These are phyloP conservation scores for Thielaviopsis populi DNA, from an alignment of 2,329 filamentous ascomycete species.

Conservation along the genomic window DNA sequence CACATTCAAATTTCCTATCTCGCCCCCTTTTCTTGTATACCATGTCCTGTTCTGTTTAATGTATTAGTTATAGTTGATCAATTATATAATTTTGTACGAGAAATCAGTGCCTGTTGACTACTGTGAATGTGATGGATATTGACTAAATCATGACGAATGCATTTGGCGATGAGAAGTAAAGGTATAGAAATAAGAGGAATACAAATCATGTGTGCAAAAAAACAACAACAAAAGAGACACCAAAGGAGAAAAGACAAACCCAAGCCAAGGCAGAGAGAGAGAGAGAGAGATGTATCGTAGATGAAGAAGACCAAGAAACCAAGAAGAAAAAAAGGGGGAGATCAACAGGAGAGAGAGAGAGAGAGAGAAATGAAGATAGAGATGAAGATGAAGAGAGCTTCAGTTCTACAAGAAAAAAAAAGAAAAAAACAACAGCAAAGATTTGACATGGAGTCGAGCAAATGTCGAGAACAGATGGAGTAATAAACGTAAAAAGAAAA, in stretches of 20 bases:
- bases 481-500: neutral
- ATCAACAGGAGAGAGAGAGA: neutral
- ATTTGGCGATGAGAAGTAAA: slow-evolving; percentile 1
- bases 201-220: neutral
- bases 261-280: neutral
- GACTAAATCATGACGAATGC: neutral
- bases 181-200: neutral
- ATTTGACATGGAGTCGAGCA: neutral
- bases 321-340: slow-evolving; percentile 1
- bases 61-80: neutral
- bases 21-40: neutral
- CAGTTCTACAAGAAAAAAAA: neutral
- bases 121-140: neutral
- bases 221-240: neutral
- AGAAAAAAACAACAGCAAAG: neutral
- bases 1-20: neutral
- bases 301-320: neutral
- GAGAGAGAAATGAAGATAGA: neutral
- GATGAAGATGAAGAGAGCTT: neutral
- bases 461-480: neutral
- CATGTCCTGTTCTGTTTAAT: neutral
- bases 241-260: neutral
- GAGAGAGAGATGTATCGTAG: neutral
- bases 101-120: neutral
- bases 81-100: neutral